phyloP scores from a whole-genome alignment of 345 rosid species.

The Arabis alpina region DNA sequence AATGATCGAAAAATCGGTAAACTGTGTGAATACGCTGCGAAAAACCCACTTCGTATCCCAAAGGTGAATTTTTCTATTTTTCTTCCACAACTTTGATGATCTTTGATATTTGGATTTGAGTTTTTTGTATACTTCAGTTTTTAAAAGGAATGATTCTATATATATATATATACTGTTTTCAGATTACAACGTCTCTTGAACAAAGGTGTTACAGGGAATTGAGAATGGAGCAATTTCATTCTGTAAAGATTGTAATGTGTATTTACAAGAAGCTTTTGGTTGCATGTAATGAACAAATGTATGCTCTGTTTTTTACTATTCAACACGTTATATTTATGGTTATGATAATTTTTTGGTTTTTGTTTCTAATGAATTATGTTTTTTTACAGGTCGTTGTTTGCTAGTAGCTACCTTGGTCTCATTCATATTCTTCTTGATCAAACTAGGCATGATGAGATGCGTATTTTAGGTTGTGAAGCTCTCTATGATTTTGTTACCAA shows the following conservation, averaged over 20 bases:
- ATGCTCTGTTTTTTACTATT: neutral
- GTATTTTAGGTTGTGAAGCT: conserved; percentile 65
- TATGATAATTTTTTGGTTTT: neutral
- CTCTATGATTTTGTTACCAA: conserved; percentile 69
- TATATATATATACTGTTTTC: conserved; percentile 33
- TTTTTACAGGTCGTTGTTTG: conserved; percentile 67
- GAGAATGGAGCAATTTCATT: conserved; percentile 65
- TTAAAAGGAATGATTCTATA: neutral
- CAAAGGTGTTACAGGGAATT: conserved; percentile 80
- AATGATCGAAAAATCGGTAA: conserved; percentile 57
- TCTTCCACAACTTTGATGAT: neutral
- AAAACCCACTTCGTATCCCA: conserved; percentile 75
- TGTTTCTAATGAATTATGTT: neutral
- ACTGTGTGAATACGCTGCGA: conserved; percentile 69
- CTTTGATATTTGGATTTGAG: neutral
- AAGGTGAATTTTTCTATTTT: conserved; percentile 49
- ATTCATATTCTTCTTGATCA: conserved; percentile 72
- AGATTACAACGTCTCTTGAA: conserved; percentile 77
- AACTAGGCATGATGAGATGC: conserved; percentile 58
- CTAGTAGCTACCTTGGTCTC: conserved; percentile 73
- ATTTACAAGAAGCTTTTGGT: conserved; percentile 69
- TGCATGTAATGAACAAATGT: conserved; percentile 77
- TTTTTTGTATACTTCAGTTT: neutral
- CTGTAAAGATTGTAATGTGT: conserved; percentile 61
- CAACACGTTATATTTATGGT: neutral